Base-by-base conservation (phyloP, 495 filamentous ascomycete genomes). In the Cryomyces antarcticus region DNA sequence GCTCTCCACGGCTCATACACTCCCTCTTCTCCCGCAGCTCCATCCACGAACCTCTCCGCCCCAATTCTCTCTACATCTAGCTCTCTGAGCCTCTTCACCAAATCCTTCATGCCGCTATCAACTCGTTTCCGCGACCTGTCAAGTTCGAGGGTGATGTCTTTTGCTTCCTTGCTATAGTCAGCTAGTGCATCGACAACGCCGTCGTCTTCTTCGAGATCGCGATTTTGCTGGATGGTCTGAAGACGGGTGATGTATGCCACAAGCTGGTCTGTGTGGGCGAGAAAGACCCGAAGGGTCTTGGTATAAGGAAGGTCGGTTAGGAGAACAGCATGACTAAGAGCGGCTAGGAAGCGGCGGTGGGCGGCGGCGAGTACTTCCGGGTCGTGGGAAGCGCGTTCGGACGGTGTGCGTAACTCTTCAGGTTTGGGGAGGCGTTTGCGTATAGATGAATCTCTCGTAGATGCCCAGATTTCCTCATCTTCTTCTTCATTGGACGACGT, bases 281-380 rank as follows among this genome's bases (percentile, higher is more conserved):
- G 71, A 4, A 92, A 67, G 2, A 66, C 62, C 48, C 84, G 78
- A 0, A 94, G 67, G 1, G 75, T 59, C 11, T 69, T 60, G 0
- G 83, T 83, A 59, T 88, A 94, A 2, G 69, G 55, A 3, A 61
- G 44, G 38, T 80, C 75, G 1, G 73, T 73, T 4, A 95, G 64
- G 28, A 96, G 76, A 1, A 93, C 68, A 1, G 73, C 72, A 24
- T 72, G 68, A 1, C 67, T 58, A 0, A 95, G 61, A 1, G 75
- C 64, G 29, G 66, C 60, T 11, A 95, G 73, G 52, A 89, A 92
- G 28, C 67, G 60, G 5, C 74, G 68, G 56, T 96, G 88, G 5
- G 81, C 84, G 17, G 71, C 69, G 5, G 84, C 74, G 24, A 95
- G 70, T 11, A 77, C 76, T 59, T 93, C 84, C 0, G 87, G 87